These are phyloP conservation scores for Trametes gibbosa DNA, from an alignment of 768 basidiomycete species.

Conservation along the genomic window DNA sequence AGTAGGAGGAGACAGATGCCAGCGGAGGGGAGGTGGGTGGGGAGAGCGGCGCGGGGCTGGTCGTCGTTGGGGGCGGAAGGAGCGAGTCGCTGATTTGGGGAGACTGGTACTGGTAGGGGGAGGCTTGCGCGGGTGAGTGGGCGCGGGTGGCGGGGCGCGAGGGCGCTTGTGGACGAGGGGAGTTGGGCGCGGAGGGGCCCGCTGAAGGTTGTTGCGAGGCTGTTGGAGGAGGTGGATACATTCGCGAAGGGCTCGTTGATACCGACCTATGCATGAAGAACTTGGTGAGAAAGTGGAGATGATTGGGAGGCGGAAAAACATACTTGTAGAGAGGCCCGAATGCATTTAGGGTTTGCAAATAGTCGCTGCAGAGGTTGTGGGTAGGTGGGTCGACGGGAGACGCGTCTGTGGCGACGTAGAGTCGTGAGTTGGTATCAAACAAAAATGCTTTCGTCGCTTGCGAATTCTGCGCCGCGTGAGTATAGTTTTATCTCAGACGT, in stretches of 20 bases:
- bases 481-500: not conserved
- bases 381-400: constrained; percentile 88
- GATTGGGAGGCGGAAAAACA: constrained; percentile 4
- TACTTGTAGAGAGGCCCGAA: constrained; percentile 88
- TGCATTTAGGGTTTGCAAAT: constrained; percentile 80
- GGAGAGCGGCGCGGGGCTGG: constrained; percentile 12
- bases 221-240: constrained; percentile 14
- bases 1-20: constrained; percentile 9
- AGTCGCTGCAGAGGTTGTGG: constrained; percentile 88
- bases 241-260: constrained; percentile 22
- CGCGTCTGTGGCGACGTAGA: constrained; percentile 93
- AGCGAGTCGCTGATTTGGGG: not conserved
- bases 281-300: not conserved
- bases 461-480: constrained; percentile 58
- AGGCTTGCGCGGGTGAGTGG: constrained; percentile 7
- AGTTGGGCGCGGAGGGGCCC: not conserved
- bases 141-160: not conserved
- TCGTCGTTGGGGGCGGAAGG: not conserved
- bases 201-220: not conserved
- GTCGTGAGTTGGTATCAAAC: constrained; percentile 79
- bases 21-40: constrained; percentile 18
- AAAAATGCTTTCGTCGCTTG: constrained; percentile 93
- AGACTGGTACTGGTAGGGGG: constrained; percentile 3
- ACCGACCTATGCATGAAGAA: constrained; percentile 3
- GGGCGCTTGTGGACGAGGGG: not conserved